phyloP scores from a whole-genome alignment of 371 early-diverging fungal species.

The Ecytonucleospora hepatopenaei region DNA sequence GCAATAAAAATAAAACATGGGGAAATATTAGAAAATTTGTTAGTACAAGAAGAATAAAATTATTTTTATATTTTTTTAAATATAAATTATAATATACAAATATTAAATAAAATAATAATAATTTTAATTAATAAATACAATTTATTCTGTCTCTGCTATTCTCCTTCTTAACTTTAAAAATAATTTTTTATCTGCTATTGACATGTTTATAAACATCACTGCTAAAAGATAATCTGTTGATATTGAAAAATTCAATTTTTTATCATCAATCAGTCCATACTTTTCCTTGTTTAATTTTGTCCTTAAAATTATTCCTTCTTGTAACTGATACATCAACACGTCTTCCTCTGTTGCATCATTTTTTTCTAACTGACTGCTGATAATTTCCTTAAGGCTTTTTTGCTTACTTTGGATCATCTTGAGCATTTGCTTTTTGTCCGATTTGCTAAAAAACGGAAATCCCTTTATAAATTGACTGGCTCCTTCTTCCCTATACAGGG shows the following conservation, averaged over 20 bases:
- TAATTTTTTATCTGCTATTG: background rate
- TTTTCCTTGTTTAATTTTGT: background rate
- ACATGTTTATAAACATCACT: background rate
- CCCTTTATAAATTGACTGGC: background rate
- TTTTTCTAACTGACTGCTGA: background rate
- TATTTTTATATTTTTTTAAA: background rate
- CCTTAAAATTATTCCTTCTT: background rate
- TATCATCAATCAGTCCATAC: background rate
- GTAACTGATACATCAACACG: background rate
- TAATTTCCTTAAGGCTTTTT: background rate
- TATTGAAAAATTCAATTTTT: background rate
- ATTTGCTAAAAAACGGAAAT: background rate
- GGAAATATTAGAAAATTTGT: constrained; percentile 35
- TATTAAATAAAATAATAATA: background rate
- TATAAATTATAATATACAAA: background rate
- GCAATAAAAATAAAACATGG: constrained; percentile 44
- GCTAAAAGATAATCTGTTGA: background rate
- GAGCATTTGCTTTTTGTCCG: background rate
- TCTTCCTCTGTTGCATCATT: background rate
- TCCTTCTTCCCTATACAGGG: no score
- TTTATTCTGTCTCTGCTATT: background rate
- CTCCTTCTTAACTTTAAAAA: background rate
- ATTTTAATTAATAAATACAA: background rate
- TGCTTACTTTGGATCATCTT: background rate
- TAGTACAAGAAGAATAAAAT: no score